A percentile compares a stretch with the other conserved stretches of the same genome.
Conservation (phyloP, 441 rosid genomes). For the Populus tomentosa region DNA sequence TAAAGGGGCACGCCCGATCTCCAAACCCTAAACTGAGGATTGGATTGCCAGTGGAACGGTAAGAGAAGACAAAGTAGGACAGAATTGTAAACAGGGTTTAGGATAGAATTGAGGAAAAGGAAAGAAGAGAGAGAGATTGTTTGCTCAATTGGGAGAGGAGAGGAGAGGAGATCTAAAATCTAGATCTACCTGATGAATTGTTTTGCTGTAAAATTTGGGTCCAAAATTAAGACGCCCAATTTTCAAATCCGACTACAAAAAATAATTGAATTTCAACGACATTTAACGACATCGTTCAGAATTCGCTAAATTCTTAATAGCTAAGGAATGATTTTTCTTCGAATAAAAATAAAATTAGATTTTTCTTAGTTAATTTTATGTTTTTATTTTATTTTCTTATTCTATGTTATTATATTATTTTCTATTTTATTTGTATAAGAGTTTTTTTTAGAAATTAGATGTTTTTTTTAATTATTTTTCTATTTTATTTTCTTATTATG, state of each 20-base stretch:
- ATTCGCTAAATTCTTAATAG: neutral
- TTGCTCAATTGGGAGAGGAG: neutral
- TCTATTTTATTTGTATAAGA: too few species aligned
- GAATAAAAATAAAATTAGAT: too few species aligned
- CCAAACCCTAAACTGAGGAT: constrained; percentile 11
- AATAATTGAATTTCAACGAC: neutral
- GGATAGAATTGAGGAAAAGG: neutral
- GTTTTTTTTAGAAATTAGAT: too few species aligned
- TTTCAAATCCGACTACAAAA: neutral
- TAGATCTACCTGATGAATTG: constrained; percentile 9
- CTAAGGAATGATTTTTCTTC: too few species aligned
- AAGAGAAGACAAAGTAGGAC: neutral
- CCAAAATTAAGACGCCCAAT: neutral
- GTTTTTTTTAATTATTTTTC: too few species aligned
- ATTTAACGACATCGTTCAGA: neutral
- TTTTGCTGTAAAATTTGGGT: neutral
- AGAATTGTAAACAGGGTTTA: neutral
- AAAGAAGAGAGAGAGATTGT: neutral
- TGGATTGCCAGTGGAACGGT: neutral
- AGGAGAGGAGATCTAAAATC: neutral
- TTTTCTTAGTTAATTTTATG: too few species aligned
- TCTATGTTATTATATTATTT: too few species aligned
- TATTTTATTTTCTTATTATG: too few species aligned
- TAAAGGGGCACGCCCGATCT: neutral
- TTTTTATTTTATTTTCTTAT: too few species aligned